Evolutionary conservation across 305 asterid genomes (phyloP).

Genomic region (Rubia peregrina): DNA sequence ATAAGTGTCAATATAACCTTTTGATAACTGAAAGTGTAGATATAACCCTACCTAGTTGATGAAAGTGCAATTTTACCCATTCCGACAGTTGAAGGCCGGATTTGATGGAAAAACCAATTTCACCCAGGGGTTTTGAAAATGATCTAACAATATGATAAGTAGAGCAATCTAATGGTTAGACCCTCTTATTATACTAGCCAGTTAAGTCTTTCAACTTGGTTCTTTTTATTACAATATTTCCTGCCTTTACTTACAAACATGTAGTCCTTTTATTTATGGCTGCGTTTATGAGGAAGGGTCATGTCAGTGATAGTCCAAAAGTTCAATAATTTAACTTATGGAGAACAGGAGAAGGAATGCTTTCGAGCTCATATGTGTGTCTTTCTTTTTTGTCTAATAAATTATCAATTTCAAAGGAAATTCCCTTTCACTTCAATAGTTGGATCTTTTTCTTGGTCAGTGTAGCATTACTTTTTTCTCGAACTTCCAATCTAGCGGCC

Average conservation of each 20-base stretch:
- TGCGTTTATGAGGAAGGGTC: not conserved
- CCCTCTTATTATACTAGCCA: not conserved
- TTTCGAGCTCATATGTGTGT: not conserved
- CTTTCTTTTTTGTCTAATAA: not conserved
- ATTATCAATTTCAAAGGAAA: not conserved
- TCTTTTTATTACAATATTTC: not conserved
- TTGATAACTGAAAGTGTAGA: too few species aligned
- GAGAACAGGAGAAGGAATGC: not conserved
- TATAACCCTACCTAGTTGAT: too few species aligned
- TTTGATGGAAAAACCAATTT: too few species aligned
- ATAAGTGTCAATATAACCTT: too few species aligned
- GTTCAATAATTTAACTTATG: not conserved
- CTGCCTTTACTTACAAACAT: not conserved
- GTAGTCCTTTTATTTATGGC: not conserved
- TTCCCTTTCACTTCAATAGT: not conserved
- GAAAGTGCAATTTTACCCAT: too few species aligned
- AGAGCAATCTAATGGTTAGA: not conserved
- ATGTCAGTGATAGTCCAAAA: not conserved
- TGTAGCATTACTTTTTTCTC: slow-evolving; percentile 3
- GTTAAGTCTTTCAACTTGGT: not conserved
- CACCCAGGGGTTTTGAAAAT: not conserved
- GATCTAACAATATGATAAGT: too few species aligned
- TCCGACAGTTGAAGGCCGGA: too few species aligned
- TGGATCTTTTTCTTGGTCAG: slow-evolving; percentile 4
- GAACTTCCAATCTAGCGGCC: slow-evolving; percentile 23